Evolutionary conservation across 2,329 filamentous ascomycete species (phyloP), one percentile per base, ranked within the genome.

Genomic region (Geosmithia putterillii): DNA sequence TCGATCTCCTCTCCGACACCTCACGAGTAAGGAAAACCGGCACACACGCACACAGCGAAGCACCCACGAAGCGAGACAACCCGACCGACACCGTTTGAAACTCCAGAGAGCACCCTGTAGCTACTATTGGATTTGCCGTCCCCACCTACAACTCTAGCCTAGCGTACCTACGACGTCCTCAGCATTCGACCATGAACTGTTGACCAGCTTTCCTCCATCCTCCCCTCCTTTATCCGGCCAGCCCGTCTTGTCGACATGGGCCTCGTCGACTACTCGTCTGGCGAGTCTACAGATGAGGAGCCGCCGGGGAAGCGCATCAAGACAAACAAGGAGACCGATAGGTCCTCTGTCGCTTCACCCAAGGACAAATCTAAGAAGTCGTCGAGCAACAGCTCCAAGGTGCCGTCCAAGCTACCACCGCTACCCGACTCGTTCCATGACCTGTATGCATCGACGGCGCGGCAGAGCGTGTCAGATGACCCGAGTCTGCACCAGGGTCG

Each of bases 401-500:
- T 7, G 5, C 9, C 41, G 9, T 50, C 57, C 4, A 52, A 50
- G 6, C 63, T 89, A 32, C 87, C 86, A 23, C 85, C 88, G 8
- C 71, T 95, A 19, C 90, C 89, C 8, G 62, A 79, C 12, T 67
- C 76, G 44, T 96, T 98, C 61, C 85, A 88, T 59, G 85, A 95
- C 59, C 73, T 96, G 44, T 96, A 98, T 63, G 83, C 89, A 22
- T 82, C 85, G 10, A 85, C 81, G 36, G 81, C 85, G 42, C 79
- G 90, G 48, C 70, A 83, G 48, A 86, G 83, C 61, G 81, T 82
- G 36, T 72, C 70, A 52, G 92, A 96, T 62, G 84, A 95, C 56
- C 88, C 90, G 1, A 71, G 73, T 46, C 69, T 96, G 45, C 92
- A 98, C 60, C 83, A 83, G 25, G 92, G 92, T 43, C 80, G 90